Conservation (phyloP, 2,329 filamentous ascomycete species). For the Cercospora nicotianae region DNA sequence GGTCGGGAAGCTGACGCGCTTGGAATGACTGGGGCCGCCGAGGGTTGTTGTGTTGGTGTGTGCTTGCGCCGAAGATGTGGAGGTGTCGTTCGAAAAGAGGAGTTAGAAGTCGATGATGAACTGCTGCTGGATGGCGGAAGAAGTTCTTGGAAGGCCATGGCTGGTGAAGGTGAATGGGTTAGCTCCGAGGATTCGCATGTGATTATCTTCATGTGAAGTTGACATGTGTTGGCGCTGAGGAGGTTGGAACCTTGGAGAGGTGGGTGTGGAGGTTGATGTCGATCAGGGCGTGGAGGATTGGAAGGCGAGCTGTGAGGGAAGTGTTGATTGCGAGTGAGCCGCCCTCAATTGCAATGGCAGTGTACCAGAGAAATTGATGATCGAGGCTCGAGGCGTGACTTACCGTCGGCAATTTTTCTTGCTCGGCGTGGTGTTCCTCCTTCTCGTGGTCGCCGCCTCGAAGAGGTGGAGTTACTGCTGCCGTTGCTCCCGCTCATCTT, state of each 20-base stretch:
- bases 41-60: not conserved
- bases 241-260: not conserved
- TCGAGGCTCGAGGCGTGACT: not conserved
- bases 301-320: not conserved
- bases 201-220: not conserved
- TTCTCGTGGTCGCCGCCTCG: not conserved
- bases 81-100: not conserved
- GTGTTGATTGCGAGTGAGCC: not conserved
- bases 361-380: not conserved
- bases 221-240: not conserved
- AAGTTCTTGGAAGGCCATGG: slow-evolving; percentile 13
- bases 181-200: not conserved
- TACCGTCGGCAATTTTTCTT: not conserved
- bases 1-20: not conserved
- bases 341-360: not conserved
- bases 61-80: not conserved
- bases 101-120: not conserved
- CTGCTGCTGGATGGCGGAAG: not conserved
- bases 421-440: not conserved
- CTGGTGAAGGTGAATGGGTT: not conserved
- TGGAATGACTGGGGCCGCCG: not conserved
- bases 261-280: not conserved
- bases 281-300: not conserved
- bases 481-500: not conserved
- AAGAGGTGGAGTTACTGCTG: not conserved